phyloP scores from a whole-genome alignment of 306 rosid genomes.

The Gleditsia sinensis region DNA sequence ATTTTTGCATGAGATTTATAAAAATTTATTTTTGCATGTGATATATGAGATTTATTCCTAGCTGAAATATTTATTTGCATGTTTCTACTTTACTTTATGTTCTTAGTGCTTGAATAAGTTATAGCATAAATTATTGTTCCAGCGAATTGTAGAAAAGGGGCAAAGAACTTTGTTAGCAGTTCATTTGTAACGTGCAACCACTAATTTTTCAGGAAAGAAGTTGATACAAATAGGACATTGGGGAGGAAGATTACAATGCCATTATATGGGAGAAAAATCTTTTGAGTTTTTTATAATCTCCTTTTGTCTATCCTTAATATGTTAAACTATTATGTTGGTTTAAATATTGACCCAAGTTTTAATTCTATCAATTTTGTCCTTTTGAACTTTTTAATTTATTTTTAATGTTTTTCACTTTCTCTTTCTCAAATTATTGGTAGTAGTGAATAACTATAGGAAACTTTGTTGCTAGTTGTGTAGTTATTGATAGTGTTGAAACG shows the following conservation, averaged over 20 bases:
- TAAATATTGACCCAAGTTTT: neutral
- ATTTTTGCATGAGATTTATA: no score
- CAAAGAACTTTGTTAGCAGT: neutral
- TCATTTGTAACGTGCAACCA: conserved; percentile 1
- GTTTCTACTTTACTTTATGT: no score
- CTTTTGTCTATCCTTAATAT: neutral
- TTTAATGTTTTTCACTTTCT: neutral
- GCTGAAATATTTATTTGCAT: no score
- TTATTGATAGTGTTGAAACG: neutral
- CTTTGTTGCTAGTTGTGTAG: no score
- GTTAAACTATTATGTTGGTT: neutral
- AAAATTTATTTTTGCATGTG: no score
- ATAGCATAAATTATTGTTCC: neutral
- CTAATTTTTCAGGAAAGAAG: conserved; percentile 30
- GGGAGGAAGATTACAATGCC: neutral
- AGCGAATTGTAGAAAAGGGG: neutral
- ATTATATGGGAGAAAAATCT: conserved; percentile 1
- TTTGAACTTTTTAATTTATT: neutral
- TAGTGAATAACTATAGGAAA: neutral
- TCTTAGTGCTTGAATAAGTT: no score
- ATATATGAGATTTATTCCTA: no score
- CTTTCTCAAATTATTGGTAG: neutral
- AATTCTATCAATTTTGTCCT: conserved; percentile 13
- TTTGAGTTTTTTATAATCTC: neutral
- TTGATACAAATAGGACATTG: conserved; percentile 3